Evolutionary conservation across 768 basidiomycete genomes (phyloP).

Genomic region (Suillus hirtellus): DNA sequence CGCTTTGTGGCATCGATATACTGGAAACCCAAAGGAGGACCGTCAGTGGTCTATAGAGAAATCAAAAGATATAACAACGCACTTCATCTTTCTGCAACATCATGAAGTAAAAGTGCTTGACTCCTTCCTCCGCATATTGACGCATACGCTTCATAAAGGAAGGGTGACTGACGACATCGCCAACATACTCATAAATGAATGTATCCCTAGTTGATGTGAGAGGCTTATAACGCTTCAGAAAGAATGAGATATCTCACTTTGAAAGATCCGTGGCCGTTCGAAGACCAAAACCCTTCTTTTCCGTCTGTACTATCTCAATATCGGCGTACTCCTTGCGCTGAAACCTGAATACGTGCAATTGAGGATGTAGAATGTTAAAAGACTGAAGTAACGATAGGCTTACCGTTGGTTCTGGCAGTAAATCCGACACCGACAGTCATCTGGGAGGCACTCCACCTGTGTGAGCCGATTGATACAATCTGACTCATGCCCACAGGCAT

Average conservation of each 20-base stretch:
- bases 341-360: constrained; percentile 55
- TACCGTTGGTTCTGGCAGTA: constrained; percentile 95
- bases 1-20: constrained; percentile 98
- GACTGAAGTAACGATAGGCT: constrained; percentile 10
- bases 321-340: constrained; percentile 81
- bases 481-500: constrained; percentile 82
- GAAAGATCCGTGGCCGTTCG: constrained; percentile 68
- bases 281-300: constrained; percentile 94
- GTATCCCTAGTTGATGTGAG: constrained; percentile 57
- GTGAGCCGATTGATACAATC: constrained; percentile 98
- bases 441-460: constrained; percentile 92
- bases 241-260: constrained; percentile 46
- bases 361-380: constrained; percentile 9
- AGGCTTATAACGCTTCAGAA: constrained; percentile 10
- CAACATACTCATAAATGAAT: constrained; percentile 97
- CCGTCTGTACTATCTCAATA: constrained; percentile 89
- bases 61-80: constrained; percentile 24
- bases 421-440: constrained; percentile 80
- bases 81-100: constrained; percentile 98
- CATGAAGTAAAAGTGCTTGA: constrained; percentile 99
- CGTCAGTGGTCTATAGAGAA: constrained; percentile 2
- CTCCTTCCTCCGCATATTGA: constrained; percentile 89
- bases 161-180: constrained; percentile 87
- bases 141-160: constrained; percentile 94
- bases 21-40: constrained; percentile 37